These are phyloP conservation scores for Metschnikowia baotianmanensis DNA, from an alignment of 805 yeast genomes.

Conservation along the genomic window DNA sequence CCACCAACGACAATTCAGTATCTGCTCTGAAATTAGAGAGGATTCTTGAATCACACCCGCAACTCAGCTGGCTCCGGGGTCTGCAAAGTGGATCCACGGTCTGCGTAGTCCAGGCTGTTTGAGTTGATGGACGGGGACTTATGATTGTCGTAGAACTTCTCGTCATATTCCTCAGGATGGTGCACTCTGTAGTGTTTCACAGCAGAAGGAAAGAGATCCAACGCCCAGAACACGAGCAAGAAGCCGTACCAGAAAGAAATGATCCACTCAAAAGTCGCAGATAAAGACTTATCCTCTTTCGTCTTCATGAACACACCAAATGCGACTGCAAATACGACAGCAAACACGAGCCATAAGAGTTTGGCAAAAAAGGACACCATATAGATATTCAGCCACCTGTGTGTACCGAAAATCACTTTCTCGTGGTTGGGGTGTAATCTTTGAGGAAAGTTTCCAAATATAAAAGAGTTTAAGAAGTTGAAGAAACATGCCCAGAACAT, in stretches of 20 bases:
- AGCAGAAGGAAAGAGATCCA: conserved; percentile 70
- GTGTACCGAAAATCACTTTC: conserved; percentile 37
- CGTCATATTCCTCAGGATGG: conserved; percentile 28
- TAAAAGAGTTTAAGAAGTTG: conserved; percentile 37
- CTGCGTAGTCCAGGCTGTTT: conserved; percentile 2
- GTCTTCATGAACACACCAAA: conserved; percentile 53
- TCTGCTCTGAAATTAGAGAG: no score
- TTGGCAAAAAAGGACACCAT: conserved; percentile 54
- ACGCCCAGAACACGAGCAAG: conserved; percentile 57
- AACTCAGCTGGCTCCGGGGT: not conserved
- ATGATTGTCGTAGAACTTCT: conserved; percentile 22
- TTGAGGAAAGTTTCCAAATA: conserved; percentile 38
- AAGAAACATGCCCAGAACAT: conserved; percentile 50
- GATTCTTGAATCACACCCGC: not conserved
- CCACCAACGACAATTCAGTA: no score
- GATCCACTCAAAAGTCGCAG: conserved; percentile 81
- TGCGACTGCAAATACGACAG: conserved; percentile 64
- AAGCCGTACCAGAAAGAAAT: conserved; percentile 83
- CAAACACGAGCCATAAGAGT: conserved; percentile 60
- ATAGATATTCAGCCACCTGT: conserved; percentile 38
- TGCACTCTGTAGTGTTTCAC: conserved; percentile 29
- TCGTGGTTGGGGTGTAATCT: conserved; percentile 40
- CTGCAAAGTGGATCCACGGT: conserved; percentile 3
- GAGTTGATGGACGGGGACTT: conserved; percentile 5
- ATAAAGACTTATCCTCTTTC: conserved; percentile 38